Conservation (phyloP, 2,329 filamentous ascomycete genomes). For the Fusarium sp. region DNA sequence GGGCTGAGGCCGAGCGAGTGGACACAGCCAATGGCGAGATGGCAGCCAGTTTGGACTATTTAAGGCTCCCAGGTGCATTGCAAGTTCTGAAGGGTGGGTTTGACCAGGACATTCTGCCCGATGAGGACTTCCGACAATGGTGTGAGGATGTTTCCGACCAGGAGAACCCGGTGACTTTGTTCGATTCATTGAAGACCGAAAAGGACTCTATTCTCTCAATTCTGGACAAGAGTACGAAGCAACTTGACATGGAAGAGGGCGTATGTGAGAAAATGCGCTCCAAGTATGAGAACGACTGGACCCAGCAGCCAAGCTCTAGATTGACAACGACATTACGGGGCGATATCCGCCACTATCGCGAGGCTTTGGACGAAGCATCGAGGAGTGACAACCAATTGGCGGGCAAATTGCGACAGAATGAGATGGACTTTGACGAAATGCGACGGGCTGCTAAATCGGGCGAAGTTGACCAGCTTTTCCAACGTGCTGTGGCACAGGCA, state of each 20-base stretch:
- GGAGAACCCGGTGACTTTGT: slow-evolving; percentile 79
- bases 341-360: slow-evolving; percentile 88
- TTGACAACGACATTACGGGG: slow-evolving; percentile 87
- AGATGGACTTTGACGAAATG: slow-evolving; percentile 95
- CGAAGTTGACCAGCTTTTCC: slow-evolving; percentile 89
- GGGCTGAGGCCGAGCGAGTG: slow-evolving; percentile 92
- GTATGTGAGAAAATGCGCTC: slow-evolving; percentile 99
- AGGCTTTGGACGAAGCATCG: slow-evolving; percentile 88
- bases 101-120: slow-evolving; percentile 87
- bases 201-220: slow-evolving; percentile 78
- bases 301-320: slow-evolving; percentile 91
- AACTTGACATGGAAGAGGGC: slow-evolving; percentile 95
- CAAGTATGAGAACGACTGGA: slow-evolving; percentile 96
- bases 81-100: slow-evolving; percentile 93
- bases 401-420: slow-evolving; percentile 84
- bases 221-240: slow-evolving; percentile 84
- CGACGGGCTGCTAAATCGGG: slow-evolving; percentile 85
- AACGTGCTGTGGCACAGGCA: slow-evolving; percentile 83
- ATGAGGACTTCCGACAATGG: slow-evolving; percentile 93
- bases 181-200: slow-evolving; percentile 81
- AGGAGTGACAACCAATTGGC: slow-evolving; percentile 88
- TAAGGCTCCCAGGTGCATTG: slow-evolving; percentile 88
- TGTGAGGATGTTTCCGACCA: slow-evolving; percentile 92
- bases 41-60: slow-evolving; percentile 92
- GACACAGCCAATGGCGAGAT: slow-evolving; percentile 95